Conservation (phyloP, 306 rosid species). For the Rubus parviflorus region DNA sequence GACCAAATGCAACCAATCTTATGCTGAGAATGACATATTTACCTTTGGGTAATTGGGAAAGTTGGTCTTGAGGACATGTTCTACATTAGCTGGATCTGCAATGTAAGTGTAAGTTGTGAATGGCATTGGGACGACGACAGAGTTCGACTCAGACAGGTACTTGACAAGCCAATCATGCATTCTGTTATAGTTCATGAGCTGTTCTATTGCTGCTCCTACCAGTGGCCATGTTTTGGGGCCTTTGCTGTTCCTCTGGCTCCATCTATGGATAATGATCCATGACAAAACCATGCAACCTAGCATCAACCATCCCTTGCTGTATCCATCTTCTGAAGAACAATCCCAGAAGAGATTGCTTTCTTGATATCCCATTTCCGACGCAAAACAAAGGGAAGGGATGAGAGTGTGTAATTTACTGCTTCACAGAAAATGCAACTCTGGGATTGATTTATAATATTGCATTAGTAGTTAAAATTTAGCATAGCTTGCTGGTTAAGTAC, state of each 20-base stretch:
- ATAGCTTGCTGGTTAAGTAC: conserved; percentile 20
- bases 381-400: not conserved
- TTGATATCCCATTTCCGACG: conserved; percentile 30
- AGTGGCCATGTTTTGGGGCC: conserved; percentile 94
- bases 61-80: conserved; percentile 85
- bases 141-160: conserved; percentile 52
- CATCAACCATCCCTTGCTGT: conserved; percentile 38
- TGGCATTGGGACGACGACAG: conserved; percentile 90
- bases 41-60: conserved; percentile 87
- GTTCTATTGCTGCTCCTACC: conserved; percentile 84
- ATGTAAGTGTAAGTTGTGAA: conserved; percentile 82
- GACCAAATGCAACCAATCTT: not conserved
- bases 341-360: conserved; percentile 16
- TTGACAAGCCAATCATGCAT: conserved; percentile 91
- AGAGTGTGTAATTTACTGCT: not conserved
- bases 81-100: conserved; percentile 89
- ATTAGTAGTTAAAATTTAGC: conserved; percentile 24
- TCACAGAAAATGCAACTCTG: conserved; percentile 15
- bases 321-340: conserved; percentile 21
- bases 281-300: conserved; percentile 43
- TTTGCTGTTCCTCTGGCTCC: conserved; percentile 64
- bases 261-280: conserved; percentile 67
- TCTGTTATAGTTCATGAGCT: conserved; percentile 62
- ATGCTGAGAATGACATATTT: not conserved
- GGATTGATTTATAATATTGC: conserved; percentile 32